Evolutionary conservation across 257 asterid species (phyloP).

Genomic region (Fraxinus pennsylvanica): DNA sequence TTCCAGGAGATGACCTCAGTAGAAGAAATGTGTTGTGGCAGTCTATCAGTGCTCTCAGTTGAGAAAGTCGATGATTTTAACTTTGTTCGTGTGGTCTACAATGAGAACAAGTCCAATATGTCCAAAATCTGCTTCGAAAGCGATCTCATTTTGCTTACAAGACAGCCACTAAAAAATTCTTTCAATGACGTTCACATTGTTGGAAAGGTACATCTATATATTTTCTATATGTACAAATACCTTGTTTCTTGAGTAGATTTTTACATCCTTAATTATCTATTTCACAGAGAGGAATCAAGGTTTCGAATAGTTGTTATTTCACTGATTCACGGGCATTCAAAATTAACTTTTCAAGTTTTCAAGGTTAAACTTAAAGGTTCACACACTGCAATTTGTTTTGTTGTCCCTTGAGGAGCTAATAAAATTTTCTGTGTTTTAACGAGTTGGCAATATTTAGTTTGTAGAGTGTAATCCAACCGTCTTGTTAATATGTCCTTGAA

Average conservation of each 20-base stretch:
- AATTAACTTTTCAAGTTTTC: background rate
- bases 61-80: slow-evolving; percentile 94
- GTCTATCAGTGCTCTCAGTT: slow-evolving; percentile 81
- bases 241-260: slow-evolving; percentile 24
- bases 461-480: background rate
- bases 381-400: background rate
- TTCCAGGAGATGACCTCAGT: slow-evolving; percentile 76
- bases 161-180: slow-evolving; percentile 59
- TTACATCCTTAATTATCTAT: slow-evolving; percentile 20
- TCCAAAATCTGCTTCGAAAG: slow-evolving; percentile 68
- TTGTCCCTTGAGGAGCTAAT: background rate
- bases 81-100: slow-evolving; percentile 84
- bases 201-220: slow-evolving; percentile 67
- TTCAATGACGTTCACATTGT: slow-evolving; percentile 66
- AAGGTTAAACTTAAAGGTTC: slow-evolving; percentile 12
- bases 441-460: slow-evolving; percentile 14
- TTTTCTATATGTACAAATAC: slow-evolving; percentile 21
- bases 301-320: slow-evolving; percentile 10
- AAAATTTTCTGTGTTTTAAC: background rate
- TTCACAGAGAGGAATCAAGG: slow-evolving; percentile 12
- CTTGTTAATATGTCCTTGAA: slow-evolving; percentile 15
- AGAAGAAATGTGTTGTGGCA: slow-evolving; percentile 67
- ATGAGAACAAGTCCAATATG: slow-evolving; percentile 51
- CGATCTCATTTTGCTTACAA: slow-evolving; percentile 88
- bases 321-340: background rate